Conservation (phyloP, 2,329 filamentous ascomycete species). For the Clonostachys chloroleuca region DNA sequence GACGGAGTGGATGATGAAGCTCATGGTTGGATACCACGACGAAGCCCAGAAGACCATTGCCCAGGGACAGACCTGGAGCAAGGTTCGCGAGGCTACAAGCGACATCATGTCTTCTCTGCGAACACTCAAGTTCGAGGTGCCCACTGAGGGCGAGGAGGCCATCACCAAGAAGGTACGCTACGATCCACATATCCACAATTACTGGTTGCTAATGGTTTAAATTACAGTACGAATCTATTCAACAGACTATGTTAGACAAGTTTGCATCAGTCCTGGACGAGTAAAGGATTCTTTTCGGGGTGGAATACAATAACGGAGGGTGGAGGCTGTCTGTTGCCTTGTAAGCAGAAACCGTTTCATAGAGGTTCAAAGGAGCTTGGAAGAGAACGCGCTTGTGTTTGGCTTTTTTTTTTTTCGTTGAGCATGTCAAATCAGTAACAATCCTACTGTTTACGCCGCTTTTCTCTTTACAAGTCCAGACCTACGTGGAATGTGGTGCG, state of each 20-base stretch:
- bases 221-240: constrained; percentile 79
- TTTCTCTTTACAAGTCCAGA: background rate
- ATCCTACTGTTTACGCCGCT: background rate
- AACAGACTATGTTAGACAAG: constrained; percentile 92
- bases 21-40: constrained; percentile 97
- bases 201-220: no score
- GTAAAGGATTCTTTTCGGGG: constrained; percentile 40
- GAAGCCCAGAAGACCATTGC: constrained; percentile 93
- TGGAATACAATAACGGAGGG: no score
- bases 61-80: constrained; percentile 87
- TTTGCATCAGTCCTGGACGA: constrained; percentile 96
- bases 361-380: constrained; percentile 4
- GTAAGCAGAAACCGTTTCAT: constrained; percentile 3
- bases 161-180: constrained; percentile 75
- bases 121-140: constrained; percentile 96
- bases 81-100: constrained; percentile 84
- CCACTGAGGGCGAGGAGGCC: constrained; percentile 74
- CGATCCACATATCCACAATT: background rate
- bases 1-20: constrained; percentile 99
- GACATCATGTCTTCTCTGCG: constrained; percentile 83
- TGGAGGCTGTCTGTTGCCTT: background rate
- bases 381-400: constrained; percentile 8
- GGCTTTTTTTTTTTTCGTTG: background rate
- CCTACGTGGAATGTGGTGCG: no score
- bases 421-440: background rate